Conservation (phyloP, 2,329 filamentous ascomycete species). For the Ambrosiella xylebori region DNA sequence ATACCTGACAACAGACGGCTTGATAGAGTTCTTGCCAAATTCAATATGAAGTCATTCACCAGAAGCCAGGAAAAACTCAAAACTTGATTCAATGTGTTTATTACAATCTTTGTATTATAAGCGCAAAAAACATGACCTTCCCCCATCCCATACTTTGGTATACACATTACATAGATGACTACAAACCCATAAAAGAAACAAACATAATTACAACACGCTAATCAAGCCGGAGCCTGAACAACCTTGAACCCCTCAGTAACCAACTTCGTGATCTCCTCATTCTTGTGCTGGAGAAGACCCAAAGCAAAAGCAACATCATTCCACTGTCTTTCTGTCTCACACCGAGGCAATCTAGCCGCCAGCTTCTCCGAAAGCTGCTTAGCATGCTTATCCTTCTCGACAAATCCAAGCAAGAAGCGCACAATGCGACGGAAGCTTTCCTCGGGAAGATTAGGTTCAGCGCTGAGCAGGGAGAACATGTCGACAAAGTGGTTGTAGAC, state of each 20-base stretch:
- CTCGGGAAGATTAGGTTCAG: slow-evolving; percentile 64
- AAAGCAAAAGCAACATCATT: slow-evolving; percentile 91
- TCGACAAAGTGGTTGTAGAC: slow-evolving; percentile 99
- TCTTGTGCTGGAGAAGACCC: slow-evolving; percentile 78
- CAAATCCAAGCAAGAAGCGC: slow-evolving; percentile 85
- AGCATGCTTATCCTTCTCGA: slow-evolving; percentile 98
- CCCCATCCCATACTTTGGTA: too few relatives aligned
- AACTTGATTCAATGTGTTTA: too few relatives aligned
- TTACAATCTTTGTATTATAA: too few relatives aligned
- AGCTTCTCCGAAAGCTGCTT: slow-evolving; percentile 87
- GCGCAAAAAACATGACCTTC: too few relatives aligned
- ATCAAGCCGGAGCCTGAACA: slow-evolving; percentile 42
- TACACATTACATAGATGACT: too few relatives aligned
- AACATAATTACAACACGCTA: not conserved
- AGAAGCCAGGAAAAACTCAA: not conserved
- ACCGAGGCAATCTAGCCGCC: slow-evolving; percentile 66
- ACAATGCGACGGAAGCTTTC: slow-evolving; percentile 75
- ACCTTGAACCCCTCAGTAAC: slow-evolving; percentile 62
- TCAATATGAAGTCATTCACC: too few relatives aligned
- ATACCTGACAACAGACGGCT: too few relatives aligned
- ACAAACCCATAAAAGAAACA: not conserved
- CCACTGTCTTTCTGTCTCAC: slow-evolving; percentile 90
- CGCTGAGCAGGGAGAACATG: slow-evolving; percentile 87
- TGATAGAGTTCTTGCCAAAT: too few relatives aligned
- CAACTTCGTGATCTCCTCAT: slow-evolving; percentile 69